Evolutionary conservation across 73 alveolate genomes (phyloP), one percentile per base, ranked within the genome.

Genomic region (Diophrys sp.): DNA sequence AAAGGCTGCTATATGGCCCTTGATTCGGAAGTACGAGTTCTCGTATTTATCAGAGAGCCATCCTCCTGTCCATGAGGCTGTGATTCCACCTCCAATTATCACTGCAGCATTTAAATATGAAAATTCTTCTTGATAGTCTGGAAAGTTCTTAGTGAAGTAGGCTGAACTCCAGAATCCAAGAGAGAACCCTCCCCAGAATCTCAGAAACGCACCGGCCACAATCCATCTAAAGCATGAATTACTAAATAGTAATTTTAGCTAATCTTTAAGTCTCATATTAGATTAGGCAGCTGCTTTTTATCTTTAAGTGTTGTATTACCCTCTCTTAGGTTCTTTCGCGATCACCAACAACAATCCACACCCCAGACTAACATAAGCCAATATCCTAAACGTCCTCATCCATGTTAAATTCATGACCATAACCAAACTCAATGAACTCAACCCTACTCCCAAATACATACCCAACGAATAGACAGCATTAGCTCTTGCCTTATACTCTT

Each of bases 131-230:
- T 55, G 67, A 33, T 82, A 29, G 30, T 83, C 78, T 2, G 67
- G 67, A 32, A 80, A 84, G 54, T 80, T 77, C 57, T 77, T 77
- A 1, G 72, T 75, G 79, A 31, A 84, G 54, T 29, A 84, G 1
- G 71, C 29, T 23, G 82, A 71, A 76, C 62, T 68, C 75, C 74
- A 84, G 74, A 76, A 84, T 18, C 91, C 91, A 54, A 84, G 67
- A 11, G 91, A 77, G 56, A 77, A 84, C 5, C 91, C 91, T 2
- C 91, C 91, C 26, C 33, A 84, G 75, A 84, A 84, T 31, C 91
- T 68, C 14, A 84, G 72, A 24, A 74, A 77, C 11, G 87, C 91
- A 1, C 33, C 56, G 24, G 74, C 34, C 54, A 78, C 70, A 0
- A 77, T 14, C 23, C 27, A 44, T 44, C 5, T 11, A 18, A 44